These are phyloP conservation scores for Globisporangium alternatum DNA, from an alignment of 352 stramenopile genomes.

Conservation along the genomic window DNA sequence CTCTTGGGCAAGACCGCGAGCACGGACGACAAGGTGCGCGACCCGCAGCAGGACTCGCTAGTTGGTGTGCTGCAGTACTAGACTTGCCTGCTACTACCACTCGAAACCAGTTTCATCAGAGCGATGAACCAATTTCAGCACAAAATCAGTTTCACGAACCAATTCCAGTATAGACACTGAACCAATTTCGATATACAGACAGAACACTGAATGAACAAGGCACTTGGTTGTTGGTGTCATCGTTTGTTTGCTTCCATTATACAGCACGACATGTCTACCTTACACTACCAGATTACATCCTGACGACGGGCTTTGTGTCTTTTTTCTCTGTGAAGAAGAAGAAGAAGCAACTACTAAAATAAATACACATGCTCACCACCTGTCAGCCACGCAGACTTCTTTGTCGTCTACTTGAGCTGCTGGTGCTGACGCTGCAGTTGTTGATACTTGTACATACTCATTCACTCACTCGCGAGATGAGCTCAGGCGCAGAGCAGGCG, in stretches of 20 bases:
- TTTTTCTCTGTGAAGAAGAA: neutral
- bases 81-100: too few species aligned
- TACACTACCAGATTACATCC: neutral
- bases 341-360: neutral
- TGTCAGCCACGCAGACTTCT: neutral
- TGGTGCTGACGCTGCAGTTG: neutral
- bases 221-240: neutral
- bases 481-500: conserved; percentile 26
- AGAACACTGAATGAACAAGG: neutral
- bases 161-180: neutral
- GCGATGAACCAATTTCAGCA: neutral
- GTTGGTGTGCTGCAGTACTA: too few species aligned
- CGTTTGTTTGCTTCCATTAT: neutral
- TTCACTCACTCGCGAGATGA: neutral
- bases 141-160: neutral
- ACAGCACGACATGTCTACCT: neutral
- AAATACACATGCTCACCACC: neutral
- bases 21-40: conserved; percentile 23
- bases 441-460: conserved; percentile 3
- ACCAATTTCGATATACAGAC: neutral
- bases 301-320: neutral
- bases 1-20: conserved; percentile 60
- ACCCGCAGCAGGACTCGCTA: neutral
- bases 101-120: too few species aligned
- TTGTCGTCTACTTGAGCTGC: neutral